Evolutionary conservation across 106 monocot genomes (phyloP), one percentile per base, ranked within the genome.

Genomic region (Apostasia ramifera): DNA sequence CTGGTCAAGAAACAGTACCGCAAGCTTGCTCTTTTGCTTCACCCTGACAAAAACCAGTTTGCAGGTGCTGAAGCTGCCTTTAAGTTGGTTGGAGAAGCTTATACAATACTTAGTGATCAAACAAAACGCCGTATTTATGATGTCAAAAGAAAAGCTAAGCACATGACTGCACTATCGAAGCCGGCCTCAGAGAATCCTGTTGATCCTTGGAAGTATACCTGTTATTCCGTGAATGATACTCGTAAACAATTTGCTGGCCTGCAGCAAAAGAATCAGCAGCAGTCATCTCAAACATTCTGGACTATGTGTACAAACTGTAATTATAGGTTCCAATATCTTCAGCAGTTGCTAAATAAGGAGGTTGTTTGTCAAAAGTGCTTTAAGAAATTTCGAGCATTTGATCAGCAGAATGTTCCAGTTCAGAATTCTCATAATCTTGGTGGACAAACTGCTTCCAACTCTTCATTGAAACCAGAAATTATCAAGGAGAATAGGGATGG

Each of bases 41-140:
- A 93, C 65, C 93, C 89, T 63, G 93, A 93, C 64, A 93, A 93
- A 66, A 93, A 93, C 73, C 79, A 86, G 63, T 88, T 89, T 73
- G 40, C 81, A 41, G 93, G 93, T 68, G 79, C 93, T n/a, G 88
- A 93, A 78, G 83, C 83, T 45, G 93, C 93, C 3, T 93, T 93
- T 73, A 89, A 93, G 72, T 69, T 93, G 46, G 70, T 89, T 44
- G 83, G 76, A 44, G 89, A 93, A 79, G 92, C 88, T 44, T 54
- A 91, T 63, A 65, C 57, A 49, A 82, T 53, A 39, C 74, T 91
- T 14, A 77, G 77, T 11, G 88, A 92, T 47, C 44, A 44, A 53
- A 50, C 69, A 40, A 82, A 80, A 61, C 82, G 91, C 2, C 63
- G 47, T 9, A 5, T 65, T 37, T 82, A 92, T 72, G 91, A 92